Evolutionary conservation across 2,329 filamentous ascomycete species (phyloP).

Genomic region (Pseudogymnoascus sp.): DNA sequence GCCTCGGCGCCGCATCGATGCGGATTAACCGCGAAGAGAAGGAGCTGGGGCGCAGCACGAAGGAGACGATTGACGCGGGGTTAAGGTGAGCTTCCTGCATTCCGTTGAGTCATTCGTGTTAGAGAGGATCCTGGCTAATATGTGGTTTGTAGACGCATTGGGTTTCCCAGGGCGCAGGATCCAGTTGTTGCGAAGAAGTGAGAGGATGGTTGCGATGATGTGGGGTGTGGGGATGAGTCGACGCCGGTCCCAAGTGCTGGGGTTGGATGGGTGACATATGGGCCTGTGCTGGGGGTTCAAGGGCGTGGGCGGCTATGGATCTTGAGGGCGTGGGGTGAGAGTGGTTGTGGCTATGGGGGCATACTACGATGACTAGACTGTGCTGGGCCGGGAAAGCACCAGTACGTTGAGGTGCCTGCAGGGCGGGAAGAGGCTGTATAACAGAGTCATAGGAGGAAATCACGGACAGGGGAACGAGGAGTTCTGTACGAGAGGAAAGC

Average conservation of each 20-base stretch:
- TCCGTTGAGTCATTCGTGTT: background rate
- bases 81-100: constrained; percentile 25
- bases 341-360: background rate
- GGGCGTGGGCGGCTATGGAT: background rate
- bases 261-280: background rate
- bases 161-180: background rate
- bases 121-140: background rate
- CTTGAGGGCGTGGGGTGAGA: background rate
- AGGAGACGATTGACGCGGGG: constrained; percentile 27
- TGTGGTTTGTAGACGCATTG: background rate
- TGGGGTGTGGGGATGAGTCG: background rate
- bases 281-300: background rate
- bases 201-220: background rate
- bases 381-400: background rate
- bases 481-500: background rate
- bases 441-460: background rate
- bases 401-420: background rate
- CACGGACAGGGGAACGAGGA: background rate
- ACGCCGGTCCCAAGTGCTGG: constrained; percentile 1
- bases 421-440: background rate
- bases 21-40: constrained; percentile 46
- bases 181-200: background rate
- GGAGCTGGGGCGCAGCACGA: constrained; percentile 29
- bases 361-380: background rate
- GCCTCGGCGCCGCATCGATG: constrained; percentile 40